These are phyloP conservation scores for Cutaneotrichosporon cutaneum DNA, from an alignment of 1,284 basidiomycete species.

Conservation along the genomic window DNA sequence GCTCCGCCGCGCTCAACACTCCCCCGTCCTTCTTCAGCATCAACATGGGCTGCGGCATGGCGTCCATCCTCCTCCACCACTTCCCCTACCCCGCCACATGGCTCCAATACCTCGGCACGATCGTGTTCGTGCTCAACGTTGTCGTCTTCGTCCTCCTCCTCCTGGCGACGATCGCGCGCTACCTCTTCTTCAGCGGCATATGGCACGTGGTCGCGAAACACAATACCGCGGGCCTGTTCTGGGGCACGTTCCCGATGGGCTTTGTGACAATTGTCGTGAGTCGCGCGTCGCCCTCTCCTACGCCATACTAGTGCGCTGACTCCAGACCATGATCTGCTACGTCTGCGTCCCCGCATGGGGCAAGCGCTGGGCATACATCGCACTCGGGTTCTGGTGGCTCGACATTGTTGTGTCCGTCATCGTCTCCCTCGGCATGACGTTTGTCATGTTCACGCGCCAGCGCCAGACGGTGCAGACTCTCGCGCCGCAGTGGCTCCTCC, in stretches of 20 bases:
- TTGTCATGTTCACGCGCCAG: conserved; percentile 66
- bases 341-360: conserved; percentile 56
- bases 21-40: conserved; percentile 37
- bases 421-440: conserved; percentile 65
- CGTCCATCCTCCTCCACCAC: conserved; percentile 53
- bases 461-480: conserved; percentile 60
- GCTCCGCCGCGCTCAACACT: conserved; percentile 21
- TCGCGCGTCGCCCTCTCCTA: no score
- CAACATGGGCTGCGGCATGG: conserved; percentile 57
- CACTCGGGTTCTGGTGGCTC: conserved; percentile 77
- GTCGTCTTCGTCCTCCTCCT: conserved; percentile 63
- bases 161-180: conserved; percentile 57
- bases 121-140: conserved; percentile 68
- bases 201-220: conserved; percentile 63
- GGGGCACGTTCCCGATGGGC: conserved; percentile 70
- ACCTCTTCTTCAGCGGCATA: conserved; percentile 60
- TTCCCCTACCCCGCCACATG: conserved; percentile 55
- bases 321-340: conserved; percentile 56
- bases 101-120: conserved; percentile 49
- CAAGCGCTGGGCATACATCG: conserved; percentile 59
- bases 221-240: conserved; percentile 65
- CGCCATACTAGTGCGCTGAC: no score
- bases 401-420: conserved; percentile 61
- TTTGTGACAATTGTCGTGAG: conserved; percentile 62
- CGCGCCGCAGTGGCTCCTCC: conserved; percentile 67